Conservation (phyloP, 148 eudicot species). For the Persicaria maculosa region DNA sequence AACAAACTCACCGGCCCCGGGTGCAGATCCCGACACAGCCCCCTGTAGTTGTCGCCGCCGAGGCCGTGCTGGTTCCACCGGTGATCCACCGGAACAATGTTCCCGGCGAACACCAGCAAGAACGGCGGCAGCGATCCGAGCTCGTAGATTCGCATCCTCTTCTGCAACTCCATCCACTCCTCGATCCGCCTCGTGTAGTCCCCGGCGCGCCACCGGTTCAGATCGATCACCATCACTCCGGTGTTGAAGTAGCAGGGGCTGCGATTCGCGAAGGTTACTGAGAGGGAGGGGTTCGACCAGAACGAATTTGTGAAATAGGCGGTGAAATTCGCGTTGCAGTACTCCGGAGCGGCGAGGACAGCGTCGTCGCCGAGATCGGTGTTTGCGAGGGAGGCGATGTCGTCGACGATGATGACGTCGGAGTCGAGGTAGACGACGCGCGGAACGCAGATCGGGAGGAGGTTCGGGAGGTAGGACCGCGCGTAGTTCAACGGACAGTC, state of each 20-base stretch:
- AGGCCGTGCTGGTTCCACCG: slow-evolving; percentile 40
- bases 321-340: slow-evolving; percentile 75
- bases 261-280: slow-evolving; percentile 39
- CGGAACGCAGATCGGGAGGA: slow-evolving; percentile 44
- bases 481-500: slow-evolving; percentile 83
- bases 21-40: slow-evolving; percentile 31
- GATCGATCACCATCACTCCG: slow-evolving; percentile 41
- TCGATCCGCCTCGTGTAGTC: slow-evolving; percentile 25
- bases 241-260: slow-evolving; percentile 69
- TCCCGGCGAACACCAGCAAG: slow-evolving; percentile 41
- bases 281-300: slow-evolving; percentile 36
- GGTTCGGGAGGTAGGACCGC: slow-evolving; percentile 46
- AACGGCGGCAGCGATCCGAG: slow-evolving; percentile 48
- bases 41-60: slow-evolving; percentile 46
- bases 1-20: slow-evolving; percentile 32
- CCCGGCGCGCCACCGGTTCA: slow-evolving; percentile 21
- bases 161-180: slow-evolving; percentile 38
- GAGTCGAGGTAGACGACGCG: slow-evolving; percentile 68
- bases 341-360: slow-evolving; percentile 67
- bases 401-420: slow-evolving; percentile 62
- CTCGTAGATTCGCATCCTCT: slow-evolving; percentile 42
- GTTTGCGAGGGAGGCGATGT: slow-evolving; percentile 37
- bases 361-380: slow-evolving; percentile 23
- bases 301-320: slow-evolving; percentile 57
- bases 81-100: slow-evolving; percentile 28